Percentiles rank a stretch among this genome's conserved stretches.
These are phyloP conservation scores for Aspergillus sp. DNA, from an alignment of 2,329 filamentous ascomycete species.

Conservation along the genomic window DNA sequence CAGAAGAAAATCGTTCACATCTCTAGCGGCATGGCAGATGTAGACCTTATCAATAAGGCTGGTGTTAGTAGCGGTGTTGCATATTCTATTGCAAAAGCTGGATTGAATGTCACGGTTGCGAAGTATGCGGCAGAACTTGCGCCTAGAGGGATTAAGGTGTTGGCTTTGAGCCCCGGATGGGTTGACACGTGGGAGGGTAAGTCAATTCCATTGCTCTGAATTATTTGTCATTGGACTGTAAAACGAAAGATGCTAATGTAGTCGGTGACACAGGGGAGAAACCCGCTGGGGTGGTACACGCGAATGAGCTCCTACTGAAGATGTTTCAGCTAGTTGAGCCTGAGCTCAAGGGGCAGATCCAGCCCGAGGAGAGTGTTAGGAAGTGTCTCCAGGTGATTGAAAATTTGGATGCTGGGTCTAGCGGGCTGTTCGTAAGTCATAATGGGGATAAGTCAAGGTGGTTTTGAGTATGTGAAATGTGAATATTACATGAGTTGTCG, in stretches of 20 bases:
- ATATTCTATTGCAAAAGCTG: conserved; percentile 46
- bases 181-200: conserved; percentile 27
- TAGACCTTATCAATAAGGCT: conserved; percentile 21
- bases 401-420: conserved; percentile 22
- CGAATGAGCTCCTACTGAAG: conserved; percentile 21
- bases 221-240: background rate
- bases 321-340: conserved; percentile 24
- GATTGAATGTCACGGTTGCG: conserved; percentile 44
- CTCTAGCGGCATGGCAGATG: conserved; percentile 40
- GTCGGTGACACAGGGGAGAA: conserved; percentile 12
- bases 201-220: conserved; percentile 1
- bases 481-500: background rate
- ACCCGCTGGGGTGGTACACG: conserved; percentile 11
- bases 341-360: conserved; percentile 26
- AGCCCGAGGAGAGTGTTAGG: conserved; percentile 29
- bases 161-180: conserved; percentile 41
- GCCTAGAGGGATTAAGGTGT: conserved; percentile 35
- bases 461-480: background rate
- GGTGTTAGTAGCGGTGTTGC: conserved; percentile 29
- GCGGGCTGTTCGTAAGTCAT: conserved; percentile 28
- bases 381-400: conserved; percentile 29
- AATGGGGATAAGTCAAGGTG: conserved; percentile 26
- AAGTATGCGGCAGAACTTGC: conserved; percentile 44
- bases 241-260: background rate
- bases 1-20: conserved; percentile 49